phyloP scores from a whole-genome alignment of 306 rosid genomes.

The Dalbergia oliveri region DNA sequence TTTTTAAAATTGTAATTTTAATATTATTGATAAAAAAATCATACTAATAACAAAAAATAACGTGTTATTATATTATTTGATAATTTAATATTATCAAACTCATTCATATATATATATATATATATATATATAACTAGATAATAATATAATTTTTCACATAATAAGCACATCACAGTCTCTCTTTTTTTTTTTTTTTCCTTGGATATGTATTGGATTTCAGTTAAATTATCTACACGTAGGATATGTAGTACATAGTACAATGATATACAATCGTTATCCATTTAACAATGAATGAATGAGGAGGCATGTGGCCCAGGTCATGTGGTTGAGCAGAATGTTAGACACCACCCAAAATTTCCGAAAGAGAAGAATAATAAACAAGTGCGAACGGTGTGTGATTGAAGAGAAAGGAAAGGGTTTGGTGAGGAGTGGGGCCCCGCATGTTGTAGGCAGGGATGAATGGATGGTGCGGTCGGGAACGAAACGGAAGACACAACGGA shows the following conservation, averaged over 20 bases:
- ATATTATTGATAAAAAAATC: too few relatives aligned
- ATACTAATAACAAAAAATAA: too few relatives aligned
- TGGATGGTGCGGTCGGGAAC: background rate
- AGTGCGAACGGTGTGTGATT: background rate
- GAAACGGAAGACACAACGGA: slow-evolving; percentile 4
- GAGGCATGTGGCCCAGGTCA: slow-evolving; percentile 40
- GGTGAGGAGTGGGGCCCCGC: slow-evolving; percentile 43
- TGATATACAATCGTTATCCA: background rate
- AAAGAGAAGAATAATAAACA: too few relatives aligned
- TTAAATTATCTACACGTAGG: background rate
- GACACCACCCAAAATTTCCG: slow-evolving; percentile 25
- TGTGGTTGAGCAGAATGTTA: slow-evolving; percentile 46
- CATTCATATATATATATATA: too few relatives aligned
- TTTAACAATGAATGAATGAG: slow-evolving; percentile 10
- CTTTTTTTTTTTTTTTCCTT: too few relatives aligned
- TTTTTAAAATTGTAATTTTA: too few relatives aligned
- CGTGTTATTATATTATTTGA: too few relatives aligned
- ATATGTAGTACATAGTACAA: background rate
- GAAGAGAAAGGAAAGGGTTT: slow-evolving; percentile 13
- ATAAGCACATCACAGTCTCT: too few relatives aligned
- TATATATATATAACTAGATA: too few relatives aligned
- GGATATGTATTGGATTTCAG: too few relatives aligned
- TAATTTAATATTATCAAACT: too few relatives aligned
- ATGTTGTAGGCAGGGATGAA: background rate
- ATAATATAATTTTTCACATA: too few relatives aligned